Conservation (phyloP, 306 rosid genomes). For the Cicer judaicum region DNA sequence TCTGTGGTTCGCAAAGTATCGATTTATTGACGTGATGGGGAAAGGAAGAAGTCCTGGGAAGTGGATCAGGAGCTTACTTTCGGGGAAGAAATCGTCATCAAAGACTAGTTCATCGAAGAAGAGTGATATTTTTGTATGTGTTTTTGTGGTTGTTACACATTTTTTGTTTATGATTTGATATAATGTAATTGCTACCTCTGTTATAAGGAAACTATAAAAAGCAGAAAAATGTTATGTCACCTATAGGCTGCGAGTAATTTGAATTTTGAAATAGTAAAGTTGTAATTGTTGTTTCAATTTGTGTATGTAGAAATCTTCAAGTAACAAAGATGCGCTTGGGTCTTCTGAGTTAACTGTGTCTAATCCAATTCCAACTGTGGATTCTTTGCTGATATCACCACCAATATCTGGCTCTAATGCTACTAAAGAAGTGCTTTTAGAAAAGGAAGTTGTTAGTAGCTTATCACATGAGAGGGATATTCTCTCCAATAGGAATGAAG, state of each 20-base stretch:
- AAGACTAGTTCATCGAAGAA: conserved; percentile 67
- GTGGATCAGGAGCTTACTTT: conserved; percentile 81
- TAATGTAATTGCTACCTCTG: not conserved
- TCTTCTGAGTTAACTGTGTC: conserved; percentile 55
- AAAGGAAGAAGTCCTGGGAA: conserved; percentile 90
- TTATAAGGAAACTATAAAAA: not conserved
- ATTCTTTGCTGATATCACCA: conserved; percentile 54
- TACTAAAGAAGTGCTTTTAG: conserved; percentile 45
- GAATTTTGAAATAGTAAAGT: conserved; percentile 16
- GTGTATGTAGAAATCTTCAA: conserved; percentile 54
- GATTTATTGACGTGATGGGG: conserved; percentile 60
- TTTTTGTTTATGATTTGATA: conserved; percentile 28
- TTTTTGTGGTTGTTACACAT: conserved; percentile 26
- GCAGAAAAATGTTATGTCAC: conserved; percentile 1
- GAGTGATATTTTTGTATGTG: conserved; percentile 44
- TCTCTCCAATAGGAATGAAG: conserved; percentile 41
- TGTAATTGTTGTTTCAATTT: conserved; percentile 42
- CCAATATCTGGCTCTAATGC: conserved; percentile 53
- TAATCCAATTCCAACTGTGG: conserved; percentile 48
- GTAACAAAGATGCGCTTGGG: conserved; percentile 51
- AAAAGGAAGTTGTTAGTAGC: conserved; percentile 49
- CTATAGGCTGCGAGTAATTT: conserved; percentile 2
- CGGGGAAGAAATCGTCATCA: conserved; percentile 78
- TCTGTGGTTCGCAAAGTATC: conserved; percentile 37
- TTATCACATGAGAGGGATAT: conserved; percentile 45